Conservation (phyloP, 768 basidiomycete genomes). For the Leccinum subtestaceum region DNA sequence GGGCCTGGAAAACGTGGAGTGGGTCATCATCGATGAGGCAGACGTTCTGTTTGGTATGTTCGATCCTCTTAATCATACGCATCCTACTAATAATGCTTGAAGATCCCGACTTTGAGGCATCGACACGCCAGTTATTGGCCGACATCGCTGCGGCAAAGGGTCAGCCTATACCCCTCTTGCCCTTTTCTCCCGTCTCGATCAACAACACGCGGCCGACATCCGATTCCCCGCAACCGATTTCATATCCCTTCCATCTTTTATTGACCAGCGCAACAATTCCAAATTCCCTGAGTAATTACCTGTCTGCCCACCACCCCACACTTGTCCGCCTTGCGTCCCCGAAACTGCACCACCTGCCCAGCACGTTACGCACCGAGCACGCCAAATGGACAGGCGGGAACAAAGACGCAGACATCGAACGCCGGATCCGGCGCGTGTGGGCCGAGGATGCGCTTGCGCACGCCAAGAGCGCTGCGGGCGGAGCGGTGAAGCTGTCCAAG, state of each 20-base stretch:
- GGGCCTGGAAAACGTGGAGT: conserved; percentile 70
- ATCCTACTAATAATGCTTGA: neutral
- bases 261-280: conserved; percentile 89
- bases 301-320: conserved; percentile 58
- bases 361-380: conserved; percentile 67
- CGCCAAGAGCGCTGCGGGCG: conserved; percentile 23
- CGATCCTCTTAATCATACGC: neutral
- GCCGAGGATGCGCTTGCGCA: conserved; percentile 51
- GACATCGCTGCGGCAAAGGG: conserved; percentile 67
- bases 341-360: conserved; percentile 74
- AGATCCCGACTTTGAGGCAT: conserved; percentile 83
- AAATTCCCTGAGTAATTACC: conserved; percentile 62
- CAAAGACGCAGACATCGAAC: conserved; percentile 76
- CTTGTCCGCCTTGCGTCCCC: conserved; percentile 79
- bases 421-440: conserved; percentile 72
- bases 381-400: conserved; percentile 77
- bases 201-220: conserved; percentile 4
- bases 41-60: conserved; percentile 81
- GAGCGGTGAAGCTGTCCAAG: conserved; percentile 48
- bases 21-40: conserved; percentile 90
- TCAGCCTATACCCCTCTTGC: conserved; percentile 18
- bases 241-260: conserved; percentile 78
- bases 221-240: conserved; percentile 16
- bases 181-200: conserved; percentile 20
- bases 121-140: conserved; percentile 66